Evolutionary conservation across 164 flowering plant genomes (phyloP).

Genomic region (Piper betle): DNA sequence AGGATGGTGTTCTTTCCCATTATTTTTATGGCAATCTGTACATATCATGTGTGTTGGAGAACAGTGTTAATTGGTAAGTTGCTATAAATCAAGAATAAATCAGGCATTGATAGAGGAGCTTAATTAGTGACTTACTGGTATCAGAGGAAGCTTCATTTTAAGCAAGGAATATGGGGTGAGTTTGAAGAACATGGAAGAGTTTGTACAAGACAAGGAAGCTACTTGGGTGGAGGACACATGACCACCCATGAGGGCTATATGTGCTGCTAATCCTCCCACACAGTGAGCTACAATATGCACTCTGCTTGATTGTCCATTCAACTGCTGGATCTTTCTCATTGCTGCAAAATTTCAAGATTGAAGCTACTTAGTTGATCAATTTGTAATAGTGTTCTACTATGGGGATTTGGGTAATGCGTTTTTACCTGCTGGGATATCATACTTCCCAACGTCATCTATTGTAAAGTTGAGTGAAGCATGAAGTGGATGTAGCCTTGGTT

Average conservation of each 20-base stretch:
- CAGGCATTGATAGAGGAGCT: not conserved
- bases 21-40: conserved; percentile 36
- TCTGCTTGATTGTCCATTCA: conserved; percentile 21
- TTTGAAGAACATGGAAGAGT: conserved; percentile 56
- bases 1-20: conserved; percentile 29
- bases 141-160: conserved; percentile 54
- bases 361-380: too few relatives aligned
- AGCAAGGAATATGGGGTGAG: conserved; percentile 23
- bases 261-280: conserved; percentile 47
- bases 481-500: conserved; percentile 37
- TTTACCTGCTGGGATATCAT: conserved; percentile 50
- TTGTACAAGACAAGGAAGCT: conserved; percentile 47
- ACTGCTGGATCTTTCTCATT: conserved; percentile 25
- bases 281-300: conserved; percentile 52
- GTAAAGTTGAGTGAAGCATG: conserved; percentile 38
- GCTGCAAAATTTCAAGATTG: conserved; percentile 14
- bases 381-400: not conserved
- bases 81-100: not conserved
- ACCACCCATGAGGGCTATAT: conserved; percentile 61
- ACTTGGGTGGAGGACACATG: conserved; percentile 27
- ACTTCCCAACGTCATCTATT: conserved; percentile 42
- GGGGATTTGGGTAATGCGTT: too few relatives aligned
- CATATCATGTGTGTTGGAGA: not conserved
- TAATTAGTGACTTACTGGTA: conserved; percentile 28
- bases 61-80: not conserved